Conservation (phyloP, 2,329 filamentous ascomycete genomes). For the Pseudopithomyces maydicus region DNA sequence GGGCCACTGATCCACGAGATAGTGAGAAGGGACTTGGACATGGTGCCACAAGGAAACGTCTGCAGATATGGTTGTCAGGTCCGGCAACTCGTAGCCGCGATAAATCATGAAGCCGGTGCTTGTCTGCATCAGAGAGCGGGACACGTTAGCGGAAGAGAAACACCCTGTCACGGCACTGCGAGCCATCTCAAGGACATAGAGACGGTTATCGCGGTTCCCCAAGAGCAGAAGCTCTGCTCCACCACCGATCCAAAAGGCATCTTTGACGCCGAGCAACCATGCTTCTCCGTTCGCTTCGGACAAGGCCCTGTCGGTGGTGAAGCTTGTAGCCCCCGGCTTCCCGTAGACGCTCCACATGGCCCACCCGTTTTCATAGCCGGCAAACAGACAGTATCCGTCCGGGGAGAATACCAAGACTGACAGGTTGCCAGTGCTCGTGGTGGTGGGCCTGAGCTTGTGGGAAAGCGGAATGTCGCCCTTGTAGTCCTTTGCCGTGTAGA, state of each 20-base stretch:
- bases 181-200: slow-evolving; percentile 91
- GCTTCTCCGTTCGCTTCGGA: slow-evolving; percentile 73
- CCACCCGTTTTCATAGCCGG: slow-evolving; percentile 91
- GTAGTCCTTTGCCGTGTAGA: slow-evolving; percentile 95
- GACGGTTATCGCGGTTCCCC: slow-evolving; percentile 70
- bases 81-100: slow-evolving; percentile 87
- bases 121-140: slow-evolving; percentile 86
- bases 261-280: slow-evolving; percentile 80
- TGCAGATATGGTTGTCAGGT: slow-evolving; percentile 87
- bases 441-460: slow-evolving; percentile 73
- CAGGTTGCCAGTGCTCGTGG: slow-evolving; percentile 72
- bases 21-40: slow-evolving; percentile 80
- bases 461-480: slow-evolving; percentile 89
- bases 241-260: slow-evolving; percentile 84
- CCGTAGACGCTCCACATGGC: slow-evolving; percentile 97
- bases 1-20: slow-evolving; percentile 92
- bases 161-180: slow-evolving; percentile 91
- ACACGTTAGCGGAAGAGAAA: slow-evolving; percentile 89
- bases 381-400: slow-evolving; percentile 95
- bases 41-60: slow-evolving; percentile 96
- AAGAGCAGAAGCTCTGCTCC: slow-evolving; percentile 84
- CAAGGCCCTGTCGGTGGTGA: slow-evolving; percentile 69
- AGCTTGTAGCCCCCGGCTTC: slow-evolving; percentile 84
- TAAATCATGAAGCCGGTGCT: slow-evolving; percentile 90
- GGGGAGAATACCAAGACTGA: slow-evolving; percentile 85